phyloP scores from a whole-genome alignment of 2,329 filamentous ascomycete genomes.

The Colletotrichum trifolii region DNA sequence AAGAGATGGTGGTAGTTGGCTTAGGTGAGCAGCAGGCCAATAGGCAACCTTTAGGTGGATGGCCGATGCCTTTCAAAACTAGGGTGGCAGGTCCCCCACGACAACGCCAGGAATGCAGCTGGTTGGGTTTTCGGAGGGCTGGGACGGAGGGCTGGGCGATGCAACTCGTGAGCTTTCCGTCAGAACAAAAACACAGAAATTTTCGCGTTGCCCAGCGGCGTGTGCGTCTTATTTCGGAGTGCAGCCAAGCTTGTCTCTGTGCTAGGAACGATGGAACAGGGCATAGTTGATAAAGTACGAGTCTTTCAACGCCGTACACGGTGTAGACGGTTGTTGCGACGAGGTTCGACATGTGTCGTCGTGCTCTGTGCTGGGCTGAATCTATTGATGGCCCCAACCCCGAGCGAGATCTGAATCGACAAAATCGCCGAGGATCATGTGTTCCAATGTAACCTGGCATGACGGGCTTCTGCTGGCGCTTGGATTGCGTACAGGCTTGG shows the following conservation, averaged over 20 bases:
- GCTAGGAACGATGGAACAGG: not conserved
- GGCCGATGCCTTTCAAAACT: no score
- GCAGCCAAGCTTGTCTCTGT: slow-evolving; percentile 9
- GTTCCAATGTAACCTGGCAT: slow-evolving; percentile 28
- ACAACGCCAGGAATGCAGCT: slow-evolving; percentile 1
- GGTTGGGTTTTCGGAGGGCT: no score
- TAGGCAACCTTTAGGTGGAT: not conserved
- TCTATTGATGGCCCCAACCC: slow-evolving; percentile 7
- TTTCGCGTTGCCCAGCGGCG: slow-evolving; percentile 17
- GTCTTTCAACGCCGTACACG: no score
- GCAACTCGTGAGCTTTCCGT: not conserved
- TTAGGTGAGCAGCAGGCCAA: slow-evolving; percentile 3
- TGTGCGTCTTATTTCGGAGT: not conserved
- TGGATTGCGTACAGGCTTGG: slow-evolving; percentile 7
- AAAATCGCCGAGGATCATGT: slow-evolving; percentile 30
- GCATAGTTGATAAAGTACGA: no score
- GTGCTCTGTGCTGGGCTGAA: slow-evolving; percentile 1
- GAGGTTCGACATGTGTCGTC: no score
- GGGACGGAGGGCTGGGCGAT: no score
- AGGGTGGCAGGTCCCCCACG: not conserved
- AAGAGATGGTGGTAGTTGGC: not conserved
- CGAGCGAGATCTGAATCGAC: slow-evolving; percentile 22
- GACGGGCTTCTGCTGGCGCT: slow-evolving; percentile 21
- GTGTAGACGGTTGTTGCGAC: no score
- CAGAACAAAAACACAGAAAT: slow-evolving; percentile 2